These are phyloP conservation scores for Zygoascus bituminiphila DNA, from an alignment of 805 yeast genomes.

Conservation along the genomic window DNA sequence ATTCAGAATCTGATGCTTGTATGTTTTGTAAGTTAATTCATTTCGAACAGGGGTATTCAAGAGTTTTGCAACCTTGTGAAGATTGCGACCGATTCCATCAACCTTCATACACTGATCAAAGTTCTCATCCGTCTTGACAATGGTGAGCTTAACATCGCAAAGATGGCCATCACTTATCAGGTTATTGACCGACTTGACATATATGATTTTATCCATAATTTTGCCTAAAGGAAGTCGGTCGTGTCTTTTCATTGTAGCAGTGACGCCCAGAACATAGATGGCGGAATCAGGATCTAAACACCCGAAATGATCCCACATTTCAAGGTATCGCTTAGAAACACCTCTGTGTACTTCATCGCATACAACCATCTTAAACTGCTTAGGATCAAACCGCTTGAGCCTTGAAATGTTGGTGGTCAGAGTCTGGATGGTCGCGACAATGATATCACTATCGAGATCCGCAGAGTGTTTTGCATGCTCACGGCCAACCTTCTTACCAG, in stretches of 20 bases:
- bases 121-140: conserved; percentile 43
- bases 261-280: conserved; percentile 67
- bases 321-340: conserved; percentile 57
- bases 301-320: conserved; percentile 51
- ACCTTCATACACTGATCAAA: conserved; percentile 24
- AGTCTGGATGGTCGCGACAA: conserved; percentile 73
- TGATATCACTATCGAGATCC: conserved; percentile 40
- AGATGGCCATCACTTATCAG: conserved; percentile 66
- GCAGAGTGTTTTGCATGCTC: conserved; percentile 59
- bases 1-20: conserved; percentile 36
- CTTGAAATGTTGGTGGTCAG: conserved; percentile 37
- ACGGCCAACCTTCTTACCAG: conserved; percentile 45
- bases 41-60: conserved; percentile 49
- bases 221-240: conserved; percentile 54
- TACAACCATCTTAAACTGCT: conserved; percentile 60
- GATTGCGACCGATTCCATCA: conserved; percentile 48
- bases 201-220: conserved; percentile 67
- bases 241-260: conserved; percentile 78
- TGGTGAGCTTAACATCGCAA: conserved; percentile 57
- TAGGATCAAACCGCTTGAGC: conserved; percentile 45
- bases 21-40: conserved; percentile 45
- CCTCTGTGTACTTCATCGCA: conserved; percentile 94
- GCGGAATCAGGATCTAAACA: conserved; percentile 35
- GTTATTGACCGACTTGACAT: conserved; percentile 52
- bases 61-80: conserved; percentile 39